phyloP scores from a whole-genome alignment of 2,329 filamentous ascomycete genomes.

The Orbilia javanica region DNA sequence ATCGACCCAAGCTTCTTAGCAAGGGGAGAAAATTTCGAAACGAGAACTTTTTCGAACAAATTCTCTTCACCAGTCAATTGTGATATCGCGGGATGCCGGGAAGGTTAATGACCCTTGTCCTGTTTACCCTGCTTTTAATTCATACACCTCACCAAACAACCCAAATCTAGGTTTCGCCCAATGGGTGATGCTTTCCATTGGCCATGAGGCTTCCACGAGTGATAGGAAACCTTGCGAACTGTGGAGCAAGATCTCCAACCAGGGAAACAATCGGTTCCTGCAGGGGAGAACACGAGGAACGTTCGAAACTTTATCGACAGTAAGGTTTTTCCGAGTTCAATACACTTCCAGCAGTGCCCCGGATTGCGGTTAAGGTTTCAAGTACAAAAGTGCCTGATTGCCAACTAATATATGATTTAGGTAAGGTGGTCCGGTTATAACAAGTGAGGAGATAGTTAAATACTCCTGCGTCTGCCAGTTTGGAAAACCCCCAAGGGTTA shows the following conservation, averaged over 20 bases:
- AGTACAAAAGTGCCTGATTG: conserved; percentile 23
- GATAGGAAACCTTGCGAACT: conserved; percentile 19
- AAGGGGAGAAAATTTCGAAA: conserved; percentile 2
- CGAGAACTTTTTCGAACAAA: conserved; percentile 6
- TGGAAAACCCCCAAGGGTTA: neutral
- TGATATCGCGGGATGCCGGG: conserved; percentile 16
- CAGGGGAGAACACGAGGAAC: conserved; percentile 28
- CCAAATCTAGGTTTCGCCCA: conserved; percentile 37
- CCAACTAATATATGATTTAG: conserved; percentile 19
- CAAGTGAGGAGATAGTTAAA: conserved; percentile 30
- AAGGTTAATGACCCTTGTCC: conserved; percentile 22
- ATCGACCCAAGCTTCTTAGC: conserved; percentile 11
- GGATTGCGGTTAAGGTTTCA: conserved; percentile 53
- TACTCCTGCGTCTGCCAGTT: conserved; percentile 10
- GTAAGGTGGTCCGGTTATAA: conserved; percentile 15
- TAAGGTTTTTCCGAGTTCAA: conserved; percentile 28
- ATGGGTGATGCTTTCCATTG: conserved; percentile 1
- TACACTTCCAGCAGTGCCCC: conserved; percentile 36
- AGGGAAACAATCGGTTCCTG: conserved; percentile 41
- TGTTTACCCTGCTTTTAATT: conserved; percentile 36
- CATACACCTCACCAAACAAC: conserved; percentile 52
- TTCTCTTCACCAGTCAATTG: neutral
- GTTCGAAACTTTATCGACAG: conserved; percentile 37
- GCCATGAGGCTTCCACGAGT: conserved; percentile 18
- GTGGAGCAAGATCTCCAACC: conserved; percentile 35